These are phyloP conservation scores for Veloporphyrellus conicus DNA, from an alignment of 1,284 basidiomycete species.

Conservation along the genomic window DNA sequence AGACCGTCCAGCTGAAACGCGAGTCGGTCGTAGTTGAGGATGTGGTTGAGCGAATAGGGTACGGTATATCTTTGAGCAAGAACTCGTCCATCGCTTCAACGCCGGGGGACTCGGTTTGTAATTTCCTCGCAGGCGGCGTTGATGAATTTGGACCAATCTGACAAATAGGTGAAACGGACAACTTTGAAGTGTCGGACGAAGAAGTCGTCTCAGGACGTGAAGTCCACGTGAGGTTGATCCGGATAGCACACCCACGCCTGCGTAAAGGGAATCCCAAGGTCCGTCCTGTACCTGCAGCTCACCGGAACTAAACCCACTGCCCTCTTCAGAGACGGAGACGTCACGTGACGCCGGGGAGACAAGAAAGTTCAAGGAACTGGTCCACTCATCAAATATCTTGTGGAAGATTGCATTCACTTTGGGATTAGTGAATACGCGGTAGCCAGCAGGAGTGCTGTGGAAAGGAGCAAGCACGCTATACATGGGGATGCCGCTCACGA, in stretches of 20 bases:
- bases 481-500: too few species aligned
- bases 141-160: conserved; percentile 39
- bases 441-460: conserved; percentile 36
- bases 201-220: too few species aligned
- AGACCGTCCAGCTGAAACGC: conserved; percentile 39
- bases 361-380: conserved; percentile 42
- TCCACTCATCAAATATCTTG: conserved; percentile 47
- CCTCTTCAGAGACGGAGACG: conserved; percentile 35
- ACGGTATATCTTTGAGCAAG: conserved; percentile 50
- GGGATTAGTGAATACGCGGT: conserved; percentile 41
- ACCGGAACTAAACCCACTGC: conserved; percentile 47
- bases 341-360: conserved; percentile 40
- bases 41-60: conserved; percentile 41
- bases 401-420: conserved; percentile 39
- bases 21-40: conserved; percentile 31
- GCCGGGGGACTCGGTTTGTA: too few species aligned
- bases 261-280: too few species aligned
- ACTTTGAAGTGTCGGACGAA: too few species aligned
- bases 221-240: too few species aligned
- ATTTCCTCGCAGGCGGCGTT: conserved; percentile 47
- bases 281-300: too few species aligned
- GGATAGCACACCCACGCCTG: conserved; percentile 16
- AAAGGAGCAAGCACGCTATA: conserved; percentile 22
- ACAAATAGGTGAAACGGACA: conserved; percentile 25
- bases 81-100: conserved; percentile 39